Conservation (phyloP, 805 yeast genomes). For the Starmerella vitae region DNA sequence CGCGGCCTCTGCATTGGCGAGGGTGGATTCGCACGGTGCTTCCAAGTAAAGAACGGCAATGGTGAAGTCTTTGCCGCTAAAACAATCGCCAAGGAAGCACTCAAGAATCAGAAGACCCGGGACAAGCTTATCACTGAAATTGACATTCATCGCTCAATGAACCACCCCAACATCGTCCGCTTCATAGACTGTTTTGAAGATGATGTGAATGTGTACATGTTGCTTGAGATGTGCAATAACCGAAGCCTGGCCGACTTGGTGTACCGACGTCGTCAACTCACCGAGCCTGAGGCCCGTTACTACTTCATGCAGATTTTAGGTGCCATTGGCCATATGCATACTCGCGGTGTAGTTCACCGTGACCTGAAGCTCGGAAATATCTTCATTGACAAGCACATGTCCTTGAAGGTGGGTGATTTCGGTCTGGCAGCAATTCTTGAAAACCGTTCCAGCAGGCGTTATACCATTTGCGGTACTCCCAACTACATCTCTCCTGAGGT, state of each 20-base stretch:
- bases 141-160: slow-evolving; percentile 81
- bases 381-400: slow-evolving; percentile 86
- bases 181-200: slow-evolving; percentile 96
- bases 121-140: slow-evolving; percentile 72
- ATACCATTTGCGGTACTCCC: slow-evolving; percentile 97
- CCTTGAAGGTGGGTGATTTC: slow-evolving; percentile 91
- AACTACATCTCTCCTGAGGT: slow-evolving; percentile 98
- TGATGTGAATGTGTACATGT: slow-evolving; percentile 80
- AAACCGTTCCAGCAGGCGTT: slow-evolving; percentile 56
- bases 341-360: slow-evolving; percentile 84
- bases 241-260: slow-evolving; percentile 88
- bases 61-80: slow-evolving; percentile 91
- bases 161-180: slow-evolving; percentile 80
- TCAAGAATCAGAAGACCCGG: slow-evolving; percentile 79
- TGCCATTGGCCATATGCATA: slow-evolving; percentile 84
- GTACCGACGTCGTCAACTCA: slow-evolving; percentile 66
- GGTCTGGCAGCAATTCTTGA: slow-evolving; percentile 95
- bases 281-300: slow-evolving; percentile 83
- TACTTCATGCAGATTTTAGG: slow-evolving; percentile 89
- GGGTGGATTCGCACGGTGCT: slow-evolving; percentile 98
- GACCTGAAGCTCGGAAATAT: slow-evolving; percentile 93
- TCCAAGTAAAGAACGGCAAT: slow-evolving; percentile 78
- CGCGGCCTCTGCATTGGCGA: slow-evolving; percentile 88
- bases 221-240: slow-evolving; percentile 88
- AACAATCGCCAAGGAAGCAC: slow-evolving; percentile 92